Conservation (phyloP, 495 filamentous ascomycete species). For the Penicillium diatomitis region DNA sequence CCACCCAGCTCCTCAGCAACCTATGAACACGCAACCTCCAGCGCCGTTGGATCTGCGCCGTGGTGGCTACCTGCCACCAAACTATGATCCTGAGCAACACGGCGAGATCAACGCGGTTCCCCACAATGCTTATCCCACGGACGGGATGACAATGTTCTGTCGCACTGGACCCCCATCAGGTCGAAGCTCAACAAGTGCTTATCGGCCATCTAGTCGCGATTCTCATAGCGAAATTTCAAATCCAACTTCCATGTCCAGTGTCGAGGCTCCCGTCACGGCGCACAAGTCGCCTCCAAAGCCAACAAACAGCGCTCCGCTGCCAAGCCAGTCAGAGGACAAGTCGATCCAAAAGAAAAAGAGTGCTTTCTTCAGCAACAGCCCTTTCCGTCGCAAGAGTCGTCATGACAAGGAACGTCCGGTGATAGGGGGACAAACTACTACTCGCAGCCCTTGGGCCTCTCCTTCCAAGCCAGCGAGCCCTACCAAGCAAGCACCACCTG, state of each 20-base stretch:
- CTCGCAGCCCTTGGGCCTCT: constrained; percentile 26
- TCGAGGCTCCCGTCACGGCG: constrained; percentile 46
- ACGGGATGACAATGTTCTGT: constrained; percentile 99
- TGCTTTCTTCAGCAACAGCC: constrained; percentile 92
- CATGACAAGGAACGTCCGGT: constrained; percentile 64
- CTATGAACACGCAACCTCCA: constrained; percentile 27
- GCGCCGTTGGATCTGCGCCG: constrained; percentile 42
- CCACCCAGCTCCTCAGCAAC: background rate
- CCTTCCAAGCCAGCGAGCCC: constrained; percentile 19
- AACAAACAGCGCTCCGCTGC: constrained; percentile 35
- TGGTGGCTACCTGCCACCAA: constrained; percentile 38
- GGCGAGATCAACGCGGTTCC: constrained; percentile 62
- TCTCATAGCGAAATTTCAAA: constrained; percentile 87
- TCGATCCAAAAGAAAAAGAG: constrained; percentile 74
- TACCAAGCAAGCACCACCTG: constrained; percentile 16
- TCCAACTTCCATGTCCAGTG: constrained; percentile 83
- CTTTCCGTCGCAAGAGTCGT: constrained; percentile 88
- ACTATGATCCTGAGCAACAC: constrained; percentile 48
- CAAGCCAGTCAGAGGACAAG: constrained; percentile 48
- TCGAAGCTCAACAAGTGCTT: constrained; percentile 64
- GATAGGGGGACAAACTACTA: constrained; percentile 6
- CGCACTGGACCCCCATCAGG: constrained; percentile 79
- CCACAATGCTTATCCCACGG: constrained; percentile 88
- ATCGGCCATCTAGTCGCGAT: constrained; percentile 79
- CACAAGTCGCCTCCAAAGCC: constrained; percentile 64